Conservation (phyloP, 345 rosid species). For the Laguncularia racemosa region DNA sequence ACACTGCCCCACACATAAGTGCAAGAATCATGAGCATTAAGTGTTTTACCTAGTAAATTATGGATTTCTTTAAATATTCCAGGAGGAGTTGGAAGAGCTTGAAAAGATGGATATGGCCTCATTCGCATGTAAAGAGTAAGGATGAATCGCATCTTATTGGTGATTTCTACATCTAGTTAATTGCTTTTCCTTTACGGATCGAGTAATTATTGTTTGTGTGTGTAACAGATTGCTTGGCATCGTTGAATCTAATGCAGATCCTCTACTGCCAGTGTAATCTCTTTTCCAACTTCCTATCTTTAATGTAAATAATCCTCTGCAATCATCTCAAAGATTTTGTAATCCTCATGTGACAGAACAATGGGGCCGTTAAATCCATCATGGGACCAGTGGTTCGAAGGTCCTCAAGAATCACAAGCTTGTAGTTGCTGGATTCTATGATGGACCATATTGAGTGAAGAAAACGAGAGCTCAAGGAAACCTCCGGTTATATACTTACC, state of each 20-base stretch:
- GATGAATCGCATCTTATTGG: not conserved
- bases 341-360: constrained; percentile 39
- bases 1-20: no score
- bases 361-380: constrained; percentile 49
- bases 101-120: constrained; percentile 53
- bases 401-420: constrained; percentile 53
- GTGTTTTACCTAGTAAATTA: not conserved
- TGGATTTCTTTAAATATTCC: constrained; percentile 10
- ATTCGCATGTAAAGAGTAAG: constrained; percentile 12
- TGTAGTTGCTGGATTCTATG: constrained; percentile 77
- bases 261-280: constrained; percentile 64
- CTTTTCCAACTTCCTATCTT: not conserved
- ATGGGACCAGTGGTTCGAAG: constrained; percentile 77
- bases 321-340: not conserved
- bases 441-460: constrained; percentile 4
- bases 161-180: not conserved
- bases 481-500: no score
- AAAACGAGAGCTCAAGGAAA: no score
- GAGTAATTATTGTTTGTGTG: constrained; percentile 3
- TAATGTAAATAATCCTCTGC: not conserved
- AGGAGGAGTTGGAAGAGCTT: constrained; percentile 81
- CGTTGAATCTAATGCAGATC: constrained; percentile 68
- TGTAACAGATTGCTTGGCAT: constrained; percentile 46
- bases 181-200: not conserved
- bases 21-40: no score